These are phyloP conservation scores for Triadica sebifera DNA, from an alignment of 345 rosid species.

Conservation along the genomic window DNA sequence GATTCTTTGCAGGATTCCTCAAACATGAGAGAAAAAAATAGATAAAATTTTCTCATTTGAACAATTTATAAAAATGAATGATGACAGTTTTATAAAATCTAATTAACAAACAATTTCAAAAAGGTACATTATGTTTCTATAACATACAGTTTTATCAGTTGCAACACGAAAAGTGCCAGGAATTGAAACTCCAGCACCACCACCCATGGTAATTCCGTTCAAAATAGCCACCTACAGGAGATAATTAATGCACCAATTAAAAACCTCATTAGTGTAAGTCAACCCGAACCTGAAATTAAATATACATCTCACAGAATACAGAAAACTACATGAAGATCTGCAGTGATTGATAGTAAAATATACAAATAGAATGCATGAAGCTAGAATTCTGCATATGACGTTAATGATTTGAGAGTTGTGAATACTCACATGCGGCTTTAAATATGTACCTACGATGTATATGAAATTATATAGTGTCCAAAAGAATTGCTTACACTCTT, in stretches of 20 bases:
- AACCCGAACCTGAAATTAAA: background rate
- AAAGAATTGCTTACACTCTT: constrained; percentile 47
- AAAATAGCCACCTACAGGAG: constrained; percentile 68
- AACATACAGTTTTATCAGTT: constrained; percentile 72
- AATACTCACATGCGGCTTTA: constrained; percentile 72
- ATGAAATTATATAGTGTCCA: constrained; percentile 49
- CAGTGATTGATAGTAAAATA: background rate
- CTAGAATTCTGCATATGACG: background rate
- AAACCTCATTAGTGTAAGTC: too few relatives aligned
- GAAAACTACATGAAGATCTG: background rate
- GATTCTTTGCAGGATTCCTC: background rate
- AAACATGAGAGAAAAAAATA: background rate
- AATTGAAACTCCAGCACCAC: constrained; percentile 90
- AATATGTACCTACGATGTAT: constrained; percentile 57
- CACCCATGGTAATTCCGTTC: constrained; percentile 94
- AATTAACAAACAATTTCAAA: background rate
- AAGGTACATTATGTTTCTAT: background rate
- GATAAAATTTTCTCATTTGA: background rate
- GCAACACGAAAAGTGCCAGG: constrained; percentile 89
- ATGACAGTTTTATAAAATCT: background rate
- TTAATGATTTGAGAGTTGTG: background rate
- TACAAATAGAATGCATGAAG: constrained; percentile 1
- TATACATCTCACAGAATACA: background rate
- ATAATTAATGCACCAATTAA: background rate
- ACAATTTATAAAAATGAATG: background rate